phyloP scores from a whole-genome alignment of 2,329 filamentous ascomycete species.

The Hypomyces perniciosus region DNA sequence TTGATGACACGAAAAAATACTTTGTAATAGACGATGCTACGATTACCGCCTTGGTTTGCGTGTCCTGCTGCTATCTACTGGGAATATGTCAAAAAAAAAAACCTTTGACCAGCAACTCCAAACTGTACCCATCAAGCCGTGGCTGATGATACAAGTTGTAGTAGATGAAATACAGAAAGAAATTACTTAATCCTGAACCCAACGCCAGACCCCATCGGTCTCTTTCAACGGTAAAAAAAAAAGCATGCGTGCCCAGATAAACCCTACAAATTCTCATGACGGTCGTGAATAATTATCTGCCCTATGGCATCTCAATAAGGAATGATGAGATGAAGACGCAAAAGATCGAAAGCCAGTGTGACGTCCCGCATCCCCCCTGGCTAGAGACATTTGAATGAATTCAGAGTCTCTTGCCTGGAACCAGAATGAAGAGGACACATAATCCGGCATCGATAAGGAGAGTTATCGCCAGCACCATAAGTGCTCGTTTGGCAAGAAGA shows the following conservation, averaged over 20 bases:
- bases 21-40: slow-evolving; percentile 23
- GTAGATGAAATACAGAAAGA: slow-evolving; percentile 20
- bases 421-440: slow-evolving; percentile 86
- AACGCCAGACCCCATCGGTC: slow-evolving; percentile 17
- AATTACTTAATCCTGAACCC: slow-evolving; percentile 15
- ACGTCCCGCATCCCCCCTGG: slow-evolving; percentile 1
- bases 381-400: background rate
- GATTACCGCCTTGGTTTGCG: slow-evolving; percentile 13
- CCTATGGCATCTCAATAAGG: background rate
- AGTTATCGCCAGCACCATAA: slow-evolving; percentile 74
- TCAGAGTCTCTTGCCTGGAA: slow-evolving; percentile 78
- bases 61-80: slow-evolving; percentile 12
- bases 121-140: slow-evolving; percentile 9
- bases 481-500: slow-evolving; percentile 74
- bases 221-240: background rate
- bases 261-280: slow-evolving; percentile 22
- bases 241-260: slow-evolving; percentile 10
- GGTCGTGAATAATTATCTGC: slow-evolving; percentile 20
- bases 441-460: slow-evolving; percentile 72
- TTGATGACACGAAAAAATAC: slow-evolving; percentile 22
- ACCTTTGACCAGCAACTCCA: slow-evolving; percentile 20
- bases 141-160: slow-evolving; percentile 19
- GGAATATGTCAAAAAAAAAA: slow-evolving; percentile 8
- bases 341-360: slow-evolving; percentile 7
- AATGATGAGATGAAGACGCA: background rate